phyloP scores from a whole-genome alignment of 1,284 basidiomycete species.

The Singerocomus inundabilis region DNA sequence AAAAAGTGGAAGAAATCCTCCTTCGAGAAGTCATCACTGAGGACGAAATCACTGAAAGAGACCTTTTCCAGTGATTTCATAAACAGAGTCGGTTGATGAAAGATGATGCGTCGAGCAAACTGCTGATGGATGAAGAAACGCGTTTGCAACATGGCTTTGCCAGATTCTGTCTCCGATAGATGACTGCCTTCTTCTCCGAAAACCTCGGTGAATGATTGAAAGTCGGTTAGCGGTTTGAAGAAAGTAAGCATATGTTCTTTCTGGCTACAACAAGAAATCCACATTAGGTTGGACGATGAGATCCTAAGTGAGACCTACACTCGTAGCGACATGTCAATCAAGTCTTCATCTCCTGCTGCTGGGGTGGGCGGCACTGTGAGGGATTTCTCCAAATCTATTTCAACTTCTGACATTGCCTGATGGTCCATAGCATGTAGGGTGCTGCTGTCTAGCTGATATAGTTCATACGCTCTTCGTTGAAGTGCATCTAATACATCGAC shows the following conservation, averaged over 20 bases:
- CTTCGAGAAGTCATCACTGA: slow-evolving; percentile 27
- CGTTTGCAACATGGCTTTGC: neutral
- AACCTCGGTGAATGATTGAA: neutral
- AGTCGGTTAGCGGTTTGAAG: slow-evolving; percentile 3
- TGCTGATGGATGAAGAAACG: slow-evolving; percentile 14
- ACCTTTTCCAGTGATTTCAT: slow-evolving; percentile 31
- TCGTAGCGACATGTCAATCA: slow-evolving; percentile 25
- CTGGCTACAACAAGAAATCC: neutral
- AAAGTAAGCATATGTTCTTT: neutral
- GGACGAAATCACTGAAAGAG: slow-evolving; percentile 31
- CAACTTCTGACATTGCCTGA: neutral
- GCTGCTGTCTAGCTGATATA: slow-evolving; percentile 12
- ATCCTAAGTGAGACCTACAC: slow-evolving; percentile 11
- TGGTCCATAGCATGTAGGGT: neutral
- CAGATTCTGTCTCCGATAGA: neutral
- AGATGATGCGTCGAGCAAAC: slow-evolving; percentile 27
- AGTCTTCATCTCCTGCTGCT: slow-evolving; percentile 20
- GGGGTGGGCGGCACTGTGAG: neutral
- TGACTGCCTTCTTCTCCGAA: too few relatives aligned
- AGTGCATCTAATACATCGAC: slow-evolving; percentile 26
- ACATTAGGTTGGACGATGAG: neutral
- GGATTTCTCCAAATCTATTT: neutral
- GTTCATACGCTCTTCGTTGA: slow-evolving; percentile 19
- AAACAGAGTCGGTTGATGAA: slow-evolving; percentile 28
- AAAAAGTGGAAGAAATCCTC: slow-evolving; percentile 23